These are phyloP conservation scores for Ceratocystis smalleyi DNA, from an alignment of 2,329 filamentous ascomycete genomes.

Conservation along the genomic window DNA sequence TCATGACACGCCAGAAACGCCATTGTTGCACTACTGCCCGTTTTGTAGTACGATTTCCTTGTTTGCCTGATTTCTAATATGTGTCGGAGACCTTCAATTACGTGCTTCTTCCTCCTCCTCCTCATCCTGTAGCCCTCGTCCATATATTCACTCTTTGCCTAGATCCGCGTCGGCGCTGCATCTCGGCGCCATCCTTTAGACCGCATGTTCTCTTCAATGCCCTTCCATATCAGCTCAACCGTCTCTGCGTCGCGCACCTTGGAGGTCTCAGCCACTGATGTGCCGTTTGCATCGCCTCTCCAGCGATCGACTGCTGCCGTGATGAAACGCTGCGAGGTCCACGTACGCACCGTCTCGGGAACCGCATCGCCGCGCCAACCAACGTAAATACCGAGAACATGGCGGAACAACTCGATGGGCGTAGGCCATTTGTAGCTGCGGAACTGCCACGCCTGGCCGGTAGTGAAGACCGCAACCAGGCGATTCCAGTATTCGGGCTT, in stretches of 20 bases:
- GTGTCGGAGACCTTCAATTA: not conserved
- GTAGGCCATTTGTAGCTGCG: conserved; percentile 94
- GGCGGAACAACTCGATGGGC: conserved; percentile 74
- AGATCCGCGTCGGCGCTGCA: conserved; percentile 43
- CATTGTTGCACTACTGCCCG: conserved; percentile 4
- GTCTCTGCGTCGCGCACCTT: conserved; percentile 82
- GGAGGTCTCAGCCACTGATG: conserved; percentile 31
- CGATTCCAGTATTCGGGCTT: conserved; percentile 96
- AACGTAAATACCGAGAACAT: conserved; percentile 75
- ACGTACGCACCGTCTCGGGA: conserved; percentile 62
- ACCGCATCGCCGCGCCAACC: conserved; percentile 76
- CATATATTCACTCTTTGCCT: conserved; percentile 1
- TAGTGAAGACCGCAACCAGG: conserved; percentile 92
- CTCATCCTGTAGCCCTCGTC: not conserved
- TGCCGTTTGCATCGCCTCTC: conserved; percentile 33
- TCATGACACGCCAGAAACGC: conserved; percentile 10
- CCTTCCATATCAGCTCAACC: conserved; percentile 82
- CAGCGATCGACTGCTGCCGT: conserved; percentile 73
- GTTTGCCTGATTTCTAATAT: not conserved
- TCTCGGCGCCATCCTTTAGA: conserved; percentile 68
- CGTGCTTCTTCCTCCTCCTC: not conserved
- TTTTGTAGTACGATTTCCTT: not conserved
- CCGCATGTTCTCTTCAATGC: conserved; percentile 77
- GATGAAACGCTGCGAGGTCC: conserved; percentile 65
- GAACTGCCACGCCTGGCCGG: conserved; percentile 96